Percentiles rank a stretch among this genome's conserved stretches.
Evolutionary conservation across 208 protist genomes (phyloP).

Genomic region (Leishmania martiniquensis): DNA sequence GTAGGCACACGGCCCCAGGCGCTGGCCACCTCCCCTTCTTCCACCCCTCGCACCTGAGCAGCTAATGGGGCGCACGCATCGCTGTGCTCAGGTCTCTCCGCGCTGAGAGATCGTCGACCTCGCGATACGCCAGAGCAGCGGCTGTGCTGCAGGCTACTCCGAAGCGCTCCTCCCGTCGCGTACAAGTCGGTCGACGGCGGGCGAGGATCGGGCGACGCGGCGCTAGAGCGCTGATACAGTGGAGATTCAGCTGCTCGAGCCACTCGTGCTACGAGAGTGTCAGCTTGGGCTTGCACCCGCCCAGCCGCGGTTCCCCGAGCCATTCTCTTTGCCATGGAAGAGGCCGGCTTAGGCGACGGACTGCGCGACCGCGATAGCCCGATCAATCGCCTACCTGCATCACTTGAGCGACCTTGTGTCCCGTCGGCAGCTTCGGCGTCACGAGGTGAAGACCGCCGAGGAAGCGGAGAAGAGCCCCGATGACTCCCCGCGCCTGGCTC

Average conservation of each 20-base stretch:
- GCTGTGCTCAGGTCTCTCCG: slow-evolving; percentile 10
- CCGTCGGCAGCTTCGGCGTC: neutral
- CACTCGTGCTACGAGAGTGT: neutral
- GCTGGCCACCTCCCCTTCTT: neutral
- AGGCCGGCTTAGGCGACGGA: slow-evolving; percentile 9
- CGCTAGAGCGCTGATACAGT: neutral
- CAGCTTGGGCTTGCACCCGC: neutral
- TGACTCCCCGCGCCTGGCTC: neutral
- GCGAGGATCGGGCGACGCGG: slow-evolving; percentile 37
- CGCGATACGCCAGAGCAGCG: slow-evolving; percentile 42
- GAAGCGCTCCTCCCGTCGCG: slow-evolving; percentile 28
- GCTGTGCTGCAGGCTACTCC: slow-evolving; percentile 41
- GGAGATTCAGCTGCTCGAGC: neutral
- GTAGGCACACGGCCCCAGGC: slow-evolving; percentile 7
- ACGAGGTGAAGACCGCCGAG: neutral
- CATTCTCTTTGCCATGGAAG: neutral
- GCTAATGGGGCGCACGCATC: neutral
- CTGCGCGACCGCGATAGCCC: slow-evolving; percentile 15
- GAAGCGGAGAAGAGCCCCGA: neutral
- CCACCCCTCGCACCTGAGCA: neutral
- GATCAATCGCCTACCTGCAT: neutral
- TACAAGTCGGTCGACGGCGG: slow-evolving; percentile 34
- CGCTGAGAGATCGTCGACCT: slow-evolving; percentile 28
- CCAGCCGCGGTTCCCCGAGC: neutral
- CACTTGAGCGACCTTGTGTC: neutral